These are phyloP conservation scores for Orychophragmus violaceus DNA, from an alignment of 345 rosid genomes.

Conservation along the genomic window DNA sequence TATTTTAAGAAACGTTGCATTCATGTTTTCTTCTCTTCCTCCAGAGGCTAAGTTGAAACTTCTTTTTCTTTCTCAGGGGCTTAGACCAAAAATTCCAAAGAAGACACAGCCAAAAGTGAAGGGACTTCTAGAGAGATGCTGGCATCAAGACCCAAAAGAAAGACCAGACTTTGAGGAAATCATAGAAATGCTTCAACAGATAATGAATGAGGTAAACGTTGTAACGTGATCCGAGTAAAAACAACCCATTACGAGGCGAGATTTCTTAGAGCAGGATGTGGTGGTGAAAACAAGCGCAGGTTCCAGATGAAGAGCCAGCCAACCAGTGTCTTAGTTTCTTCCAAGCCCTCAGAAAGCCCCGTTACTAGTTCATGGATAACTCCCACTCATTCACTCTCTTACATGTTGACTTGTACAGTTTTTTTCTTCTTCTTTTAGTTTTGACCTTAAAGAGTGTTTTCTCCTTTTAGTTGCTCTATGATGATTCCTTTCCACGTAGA, in stretches of 20 bases:
- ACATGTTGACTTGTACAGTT: constrained; percentile 35
- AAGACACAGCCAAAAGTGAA: constrained; percentile 58
- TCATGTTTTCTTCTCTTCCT: not conserved
- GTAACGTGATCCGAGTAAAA: constrained; percentile 1
- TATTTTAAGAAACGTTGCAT: not conserved
- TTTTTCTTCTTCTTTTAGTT: not conserved
- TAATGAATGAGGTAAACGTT: constrained; percentile 57
- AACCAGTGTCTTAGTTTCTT: constrained; percentile 35
- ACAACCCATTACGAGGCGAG: not conserved
- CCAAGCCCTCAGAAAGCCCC: constrained; percentile 42
- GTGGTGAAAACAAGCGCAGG: constrained; percentile 41
- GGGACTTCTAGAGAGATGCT: constrained; percentile 77
- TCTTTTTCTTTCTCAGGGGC: constrained; percentile 35
- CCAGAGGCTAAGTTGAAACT: constrained; percentile 1
- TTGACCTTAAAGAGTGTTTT: constrained; percentile 10
- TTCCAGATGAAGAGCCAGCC: constrained; percentile 40
- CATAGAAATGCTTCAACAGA: constrained; percentile 56
- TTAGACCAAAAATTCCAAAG: constrained; percentile 81
- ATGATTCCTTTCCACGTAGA: constrained; percentile 3
- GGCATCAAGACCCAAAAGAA: constrained; percentile 73
- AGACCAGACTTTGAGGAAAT: constrained; percentile 80
- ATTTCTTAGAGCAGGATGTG: constrained; percentile 21
- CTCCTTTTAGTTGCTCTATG: constrained; percentile 2
- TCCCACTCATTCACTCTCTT: not conserved
- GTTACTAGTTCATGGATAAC: constrained; percentile 13